A percentile compares a stretch with the other conserved stretches of the same genome.
Evolutionary conservation across 768 basidiomycete species (phyloP).

Genomic region (Rhodotorula taiwanensis): DNA sequence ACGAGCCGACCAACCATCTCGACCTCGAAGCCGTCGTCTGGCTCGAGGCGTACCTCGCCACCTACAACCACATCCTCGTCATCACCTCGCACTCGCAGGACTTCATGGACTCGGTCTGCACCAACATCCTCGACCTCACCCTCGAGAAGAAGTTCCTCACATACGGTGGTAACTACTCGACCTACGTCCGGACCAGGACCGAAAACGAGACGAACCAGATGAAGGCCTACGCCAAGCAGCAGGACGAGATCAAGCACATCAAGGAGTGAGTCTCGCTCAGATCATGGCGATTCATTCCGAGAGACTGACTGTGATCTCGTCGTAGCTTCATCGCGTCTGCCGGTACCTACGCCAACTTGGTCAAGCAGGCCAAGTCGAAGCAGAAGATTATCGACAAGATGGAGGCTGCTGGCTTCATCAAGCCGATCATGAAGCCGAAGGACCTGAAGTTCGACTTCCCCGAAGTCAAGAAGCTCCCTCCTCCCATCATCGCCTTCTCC

Average conservation of each 20-base stretch:
- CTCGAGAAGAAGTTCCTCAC: conserved; percentile 64
- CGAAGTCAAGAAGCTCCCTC: conserved; percentile 83
- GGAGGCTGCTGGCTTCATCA: conserved; percentile 95
- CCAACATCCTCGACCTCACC: conserved; percentile 95
- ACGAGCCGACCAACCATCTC: conserved; percentile 55
- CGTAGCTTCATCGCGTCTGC: conserved; percentile 94
- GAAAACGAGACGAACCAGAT: conserved; percentile 99
- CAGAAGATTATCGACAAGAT: conserved; percentile 99
- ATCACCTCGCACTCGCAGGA: conserved; percentile 98
- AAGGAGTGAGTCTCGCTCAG: conserved; percentile 63
- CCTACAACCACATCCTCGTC: conserved; percentile 97
- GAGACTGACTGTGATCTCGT: not conserved
- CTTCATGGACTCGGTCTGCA: conserved; percentile 96
- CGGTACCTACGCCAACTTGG: conserved; percentile 97
- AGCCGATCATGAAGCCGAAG: conserved; percentile 71
- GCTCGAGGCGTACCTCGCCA: conserved; percentile 95
- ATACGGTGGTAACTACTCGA: conserved; percentile 92
- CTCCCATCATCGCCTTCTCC: conserved; percentile 94
- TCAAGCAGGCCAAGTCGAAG: conserved; percentile 97
- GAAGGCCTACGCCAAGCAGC: conserved; percentile 98
- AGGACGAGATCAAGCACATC: conserved; percentile 93
- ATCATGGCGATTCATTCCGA: not conserved
- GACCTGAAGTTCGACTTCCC: conserved; percentile 91
- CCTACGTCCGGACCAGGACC: conserved; percentile 88
- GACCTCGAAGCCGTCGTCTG: conserved; percentile 97